Percentiles rank a stretch among this genome's conserved stretches.
phyloP scores from a whole-genome alignment of 495 filamentous ascomycete genomes.

The Podospora australis region DNA sequence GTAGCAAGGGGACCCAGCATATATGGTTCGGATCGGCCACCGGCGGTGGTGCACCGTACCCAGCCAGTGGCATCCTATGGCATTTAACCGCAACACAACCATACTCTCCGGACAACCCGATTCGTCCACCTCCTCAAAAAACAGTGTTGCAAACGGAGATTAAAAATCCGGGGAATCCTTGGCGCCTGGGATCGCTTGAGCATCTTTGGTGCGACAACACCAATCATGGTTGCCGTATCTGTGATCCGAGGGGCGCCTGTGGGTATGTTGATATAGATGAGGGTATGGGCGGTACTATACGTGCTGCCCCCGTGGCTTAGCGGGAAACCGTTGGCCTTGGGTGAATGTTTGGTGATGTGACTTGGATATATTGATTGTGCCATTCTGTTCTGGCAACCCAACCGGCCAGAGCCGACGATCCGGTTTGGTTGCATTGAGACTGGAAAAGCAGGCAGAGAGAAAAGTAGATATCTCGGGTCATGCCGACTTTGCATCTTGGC shows the following conservation, averaged over 20 bases:
- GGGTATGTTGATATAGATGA: conserved; percentile 7
- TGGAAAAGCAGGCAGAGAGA: not conserved
- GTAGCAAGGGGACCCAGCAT: not conserved
- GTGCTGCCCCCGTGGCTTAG: conserved; percentile 1
- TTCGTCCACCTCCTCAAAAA: conserved; percentile 7
- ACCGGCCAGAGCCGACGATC: not conserved
- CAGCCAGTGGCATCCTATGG: conserved; percentile 8
- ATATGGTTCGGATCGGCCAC: not conserved
- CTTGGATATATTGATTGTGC: conserved; percentile 14
- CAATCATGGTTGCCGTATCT: conserved; percentile 4
- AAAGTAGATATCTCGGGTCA: not conserved
- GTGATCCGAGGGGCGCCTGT: conserved; percentile 1
- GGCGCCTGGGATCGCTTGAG: conserved; percentile 2
- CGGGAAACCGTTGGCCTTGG: conserved; percentile 5
- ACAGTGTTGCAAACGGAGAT: conserved; percentile 20
- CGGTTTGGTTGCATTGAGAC: not conserved
- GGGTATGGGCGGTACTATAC: conserved; percentile 3
- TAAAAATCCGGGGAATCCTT: conserved; percentile 21
- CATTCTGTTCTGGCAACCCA: not conserved
- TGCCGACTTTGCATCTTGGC: not conserved
- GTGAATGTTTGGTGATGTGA: conserved; percentile 12
- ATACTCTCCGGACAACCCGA: conserved; percentile 18
- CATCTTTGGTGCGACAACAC: not conserved
- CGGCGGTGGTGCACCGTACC: not conserved
- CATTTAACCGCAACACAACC: conserved; percentile 6